Evolutionary conservation across 2,329 filamentous ascomycete genomes (phyloP), one percentile per base, ranked within the genome.

Genomic region (Colletotrichum brevisporum): DNA sequence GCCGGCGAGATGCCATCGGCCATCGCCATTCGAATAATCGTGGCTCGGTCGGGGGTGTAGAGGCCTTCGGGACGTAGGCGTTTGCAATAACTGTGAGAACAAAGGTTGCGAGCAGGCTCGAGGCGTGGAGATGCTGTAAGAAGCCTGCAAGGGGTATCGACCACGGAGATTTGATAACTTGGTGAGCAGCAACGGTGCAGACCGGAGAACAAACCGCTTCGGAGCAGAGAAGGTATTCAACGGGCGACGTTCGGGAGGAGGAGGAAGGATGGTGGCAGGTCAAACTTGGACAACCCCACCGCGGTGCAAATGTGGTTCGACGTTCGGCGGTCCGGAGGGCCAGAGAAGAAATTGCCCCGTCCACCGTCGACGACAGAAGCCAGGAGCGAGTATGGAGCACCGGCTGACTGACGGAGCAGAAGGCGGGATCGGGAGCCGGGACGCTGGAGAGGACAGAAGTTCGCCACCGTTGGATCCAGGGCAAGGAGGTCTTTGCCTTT

Each of bases 1-100:
- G 62, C 67, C 61, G 66, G 58, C 43, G 56, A 69, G 31, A 70
- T 63, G 27, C 57, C 67, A 59, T 71, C 70, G 41, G 70, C 67
- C 70, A 71, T 71, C 59, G 70, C 70, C 70, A 71, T 71, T 67
- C 67, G 70, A 63, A 57, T 55, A 67, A 51, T 36, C 43, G 45
- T 27, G 26, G 13, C n/a, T 55, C 50, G 45, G 26, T 61, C 56
- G 55, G 26, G 18, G 15, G 26, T 26, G 41, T n/a, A 26, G 27
- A 4, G 31, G n/a, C 45, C 50, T 60, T 43, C 36, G 36, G 18
- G 8, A 15, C n/a, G 18, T 41, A 41, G 39, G 24, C 41, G 59
- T 53, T 36, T 51, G 27, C 48, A 24, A 45, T 41, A 58, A 57
- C 21, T 51, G 67, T 26, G 41, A 55, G 6, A 52, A 31, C 36